Evolutionary conservation across 805 yeast genomes (phyloP).

Genomic region (Wickerhamiella allomyrinae): DNA sequence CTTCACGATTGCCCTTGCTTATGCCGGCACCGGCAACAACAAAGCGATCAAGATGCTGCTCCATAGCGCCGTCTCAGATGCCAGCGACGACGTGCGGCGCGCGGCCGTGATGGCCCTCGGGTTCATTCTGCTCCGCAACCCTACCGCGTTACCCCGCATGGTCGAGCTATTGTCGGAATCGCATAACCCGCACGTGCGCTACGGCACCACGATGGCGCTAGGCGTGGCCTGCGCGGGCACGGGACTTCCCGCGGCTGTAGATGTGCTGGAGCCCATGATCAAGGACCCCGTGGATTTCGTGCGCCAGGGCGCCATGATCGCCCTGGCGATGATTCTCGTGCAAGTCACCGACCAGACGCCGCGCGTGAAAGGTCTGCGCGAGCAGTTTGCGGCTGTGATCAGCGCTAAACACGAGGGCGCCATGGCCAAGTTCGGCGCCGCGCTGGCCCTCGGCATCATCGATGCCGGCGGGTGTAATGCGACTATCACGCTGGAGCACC

Average conservation of each 20-base stretch:
- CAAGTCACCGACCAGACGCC: conserved; percentile 75
- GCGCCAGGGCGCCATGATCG: conserved; percentile 92
- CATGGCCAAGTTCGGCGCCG: conserved; percentile 93
- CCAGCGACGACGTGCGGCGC: conserved; percentile 91
- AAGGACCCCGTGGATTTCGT: conserved; percentile 94
- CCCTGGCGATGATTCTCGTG: conserved; percentile 78
- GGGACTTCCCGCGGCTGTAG: conserved; percentile 75
- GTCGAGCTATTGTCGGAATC: conserved; percentile 86
- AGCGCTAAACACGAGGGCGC: conserved; percentile 89
- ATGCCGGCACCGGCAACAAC: conserved; percentile 91
- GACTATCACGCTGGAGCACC: conserved; percentile 80
- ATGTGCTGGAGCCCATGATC: conserved; percentile 80
- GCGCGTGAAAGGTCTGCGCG: conserved; percentile 63
- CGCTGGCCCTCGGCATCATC: conserved; percentile 90
- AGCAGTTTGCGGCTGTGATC: conserved; percentile 59
- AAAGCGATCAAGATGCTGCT: conserved; percentile 70
- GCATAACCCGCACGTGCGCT: conserved; percentile 95
- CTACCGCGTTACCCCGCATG: conserved; percentile 86
- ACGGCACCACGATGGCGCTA: conserved; percentile 93
- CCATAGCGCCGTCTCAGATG: conserved; percentile 92
- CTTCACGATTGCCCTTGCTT: conserved; percentile 84
- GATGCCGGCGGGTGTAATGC: conserved; percentile 98
- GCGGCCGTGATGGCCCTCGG: conserved; percentile 90
- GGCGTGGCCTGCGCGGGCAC: conserved; percentile 97
- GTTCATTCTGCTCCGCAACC: conserved; percentile 77